Conservation (phyloP, 2,329 filamentous ascomycete species). For the Ilyonectria sp. region DNA sequence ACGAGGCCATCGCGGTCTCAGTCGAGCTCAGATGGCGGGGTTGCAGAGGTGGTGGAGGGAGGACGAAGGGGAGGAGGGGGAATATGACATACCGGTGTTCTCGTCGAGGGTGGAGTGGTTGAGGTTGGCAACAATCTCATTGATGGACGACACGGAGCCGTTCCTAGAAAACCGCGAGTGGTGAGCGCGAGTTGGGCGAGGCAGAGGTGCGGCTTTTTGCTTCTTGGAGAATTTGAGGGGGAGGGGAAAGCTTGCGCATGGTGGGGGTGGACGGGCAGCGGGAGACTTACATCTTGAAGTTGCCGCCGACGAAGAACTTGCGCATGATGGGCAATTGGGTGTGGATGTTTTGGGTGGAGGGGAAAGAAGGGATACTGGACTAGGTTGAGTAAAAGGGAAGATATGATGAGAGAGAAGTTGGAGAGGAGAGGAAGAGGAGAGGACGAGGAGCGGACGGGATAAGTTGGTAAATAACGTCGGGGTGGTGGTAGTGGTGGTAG, state of each 20-base stretch:
- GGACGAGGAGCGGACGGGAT: neutral
- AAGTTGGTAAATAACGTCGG: constrained; percentile 7
- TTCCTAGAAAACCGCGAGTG: constrained; percentile 75
- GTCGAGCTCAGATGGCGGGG: constrained; percentile 19
- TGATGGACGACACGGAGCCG: constrained; percentile 90
- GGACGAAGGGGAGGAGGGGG: constrained; percentile 8
- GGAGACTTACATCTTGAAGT: constrained; percentile 94
- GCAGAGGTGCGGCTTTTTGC: constrained; percentile 50
- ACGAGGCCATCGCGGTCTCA: constrained; percentile 32
- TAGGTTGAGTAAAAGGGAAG: neutral
- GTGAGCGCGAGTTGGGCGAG: constrained; percentile 31
- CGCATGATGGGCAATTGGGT: constrained; percentile 78
- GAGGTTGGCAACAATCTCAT: constrained; percentile 89
- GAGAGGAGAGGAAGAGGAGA: neutral
- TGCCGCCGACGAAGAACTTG: constrained; percentile 97
- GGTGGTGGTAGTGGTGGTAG: neutral
- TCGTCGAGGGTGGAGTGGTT: constrained; percentile 87
- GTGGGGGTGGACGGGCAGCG: constrained; percentile 35
- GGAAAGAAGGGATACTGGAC: constrained; percentile 11
- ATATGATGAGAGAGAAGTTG: constrained; percentile 1
- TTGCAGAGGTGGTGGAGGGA: neutral
- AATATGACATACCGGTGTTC: constrained; percentile 74
- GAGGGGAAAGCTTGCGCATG: constrained; percentile 33
- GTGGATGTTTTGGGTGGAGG: constrained; percentile 9
- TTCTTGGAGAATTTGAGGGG: constrained; percentile 35